Conservation (phyloP, 2,329 filamentous ascomycete species). For the Colletotrichum euphorbiae region DNA sequence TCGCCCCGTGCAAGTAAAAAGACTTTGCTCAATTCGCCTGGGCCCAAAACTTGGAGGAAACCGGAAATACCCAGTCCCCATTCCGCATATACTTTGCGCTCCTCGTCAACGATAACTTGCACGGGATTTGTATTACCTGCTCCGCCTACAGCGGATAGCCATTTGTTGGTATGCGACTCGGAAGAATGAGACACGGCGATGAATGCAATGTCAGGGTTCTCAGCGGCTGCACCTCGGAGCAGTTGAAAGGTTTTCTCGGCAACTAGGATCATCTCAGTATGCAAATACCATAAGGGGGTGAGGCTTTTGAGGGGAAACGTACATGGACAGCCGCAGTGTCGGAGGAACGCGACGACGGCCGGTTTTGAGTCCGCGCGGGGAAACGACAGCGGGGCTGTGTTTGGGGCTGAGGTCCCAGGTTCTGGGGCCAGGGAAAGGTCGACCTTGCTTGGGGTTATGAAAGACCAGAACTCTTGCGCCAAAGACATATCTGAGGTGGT, state of each 20-base stretch:
- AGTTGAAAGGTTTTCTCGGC: constrained; percentile 74
- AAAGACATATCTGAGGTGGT: constrained; percentile 19
- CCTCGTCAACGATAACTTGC: constrained; percentile 69
- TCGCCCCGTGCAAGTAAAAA: constrained; percentile 70
- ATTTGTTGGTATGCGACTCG: constrained; percentile 63
- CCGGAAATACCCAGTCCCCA: constrained; percentile 74
- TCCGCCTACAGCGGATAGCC: constrained; percentile 67
- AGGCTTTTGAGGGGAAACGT: constrained; percentile 45
- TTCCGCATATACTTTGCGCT: constrained; percentile 69
- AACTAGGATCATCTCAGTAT: constrained; percentile 56
- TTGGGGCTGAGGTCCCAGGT: constrained; percentile 7
- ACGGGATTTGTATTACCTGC: constrained; percentile 61
- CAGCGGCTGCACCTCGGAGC: constrained; percentile 63
- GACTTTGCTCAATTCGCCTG: constrained; percentile 66
- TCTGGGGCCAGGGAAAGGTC: background rate
- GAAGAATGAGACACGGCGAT: constrained; percentile 73
- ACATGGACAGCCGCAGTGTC: constrained; percentile 82
- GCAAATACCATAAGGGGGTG: background rate
- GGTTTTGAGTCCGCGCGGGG: constrained; percentile 65
- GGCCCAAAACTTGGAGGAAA: constrained; percentile 72
- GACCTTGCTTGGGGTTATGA: constrained; percentile 11
- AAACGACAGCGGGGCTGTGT: constrained; percentile 52
- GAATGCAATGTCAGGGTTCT: constrained; percentile 64
- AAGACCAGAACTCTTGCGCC: constrained; percentile 24
- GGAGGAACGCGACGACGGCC: constrained; percentile 73